Evolutionary conservation across 768 basidiomycete genomes (phyloP).

Genomic region (Tricholoma flavovirens): DNA sequence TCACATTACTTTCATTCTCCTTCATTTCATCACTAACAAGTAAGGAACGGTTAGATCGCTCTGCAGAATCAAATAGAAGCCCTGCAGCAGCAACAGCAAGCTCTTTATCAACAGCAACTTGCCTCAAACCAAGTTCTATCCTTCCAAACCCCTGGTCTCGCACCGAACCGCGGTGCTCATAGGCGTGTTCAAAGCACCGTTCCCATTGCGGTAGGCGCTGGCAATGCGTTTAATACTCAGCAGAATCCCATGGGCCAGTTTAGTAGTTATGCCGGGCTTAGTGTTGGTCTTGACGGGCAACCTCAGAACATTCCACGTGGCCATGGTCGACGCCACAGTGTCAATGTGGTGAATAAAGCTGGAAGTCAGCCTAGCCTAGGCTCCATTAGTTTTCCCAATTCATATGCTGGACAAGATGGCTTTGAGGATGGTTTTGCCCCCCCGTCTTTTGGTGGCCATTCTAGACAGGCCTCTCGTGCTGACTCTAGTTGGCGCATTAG

Average conservation of each 20-base stretch:
- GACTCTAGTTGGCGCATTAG: conserved; percentile 90
- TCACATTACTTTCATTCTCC: conserved; percentile 15
- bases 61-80: conserved; percentile 88
- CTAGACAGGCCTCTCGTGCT: conserved; percentile 67
- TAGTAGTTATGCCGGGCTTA: conserved; percentile 44
- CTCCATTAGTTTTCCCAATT: conserved; percentile 43
- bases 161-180: conserved; percentile 56
- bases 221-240: conserved; percentile 37
- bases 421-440: conserved; percentile 81
- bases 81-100: conserved; percentile 86
- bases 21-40: conserved; percentile 4
- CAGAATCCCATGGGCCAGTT: conserved; percentile 68
- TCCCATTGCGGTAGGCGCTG: conserved; percentile 48
- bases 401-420: conserved; percentile 51
- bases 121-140: conserved; percentile 83
- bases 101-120: conserved; percentile 84
- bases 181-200: conserved; percentile 85
- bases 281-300: conserved; percentile 59
- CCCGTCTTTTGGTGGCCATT: conserved; percentile 59
- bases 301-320: conserved; percentile 66
- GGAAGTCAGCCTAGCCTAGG: conserved; percentile 40
- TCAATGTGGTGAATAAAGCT: conserved; percentile 84
- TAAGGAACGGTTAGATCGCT: conserved; percentile 54
- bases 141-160: conserved; percentile 71
- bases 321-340: conserved; percentile 86